Percentiles rank a stretch among this genome's conserved stretches.
Conservation (phyloP, 306 rosid species). For the Pachyrhizus erosus region DNA sequence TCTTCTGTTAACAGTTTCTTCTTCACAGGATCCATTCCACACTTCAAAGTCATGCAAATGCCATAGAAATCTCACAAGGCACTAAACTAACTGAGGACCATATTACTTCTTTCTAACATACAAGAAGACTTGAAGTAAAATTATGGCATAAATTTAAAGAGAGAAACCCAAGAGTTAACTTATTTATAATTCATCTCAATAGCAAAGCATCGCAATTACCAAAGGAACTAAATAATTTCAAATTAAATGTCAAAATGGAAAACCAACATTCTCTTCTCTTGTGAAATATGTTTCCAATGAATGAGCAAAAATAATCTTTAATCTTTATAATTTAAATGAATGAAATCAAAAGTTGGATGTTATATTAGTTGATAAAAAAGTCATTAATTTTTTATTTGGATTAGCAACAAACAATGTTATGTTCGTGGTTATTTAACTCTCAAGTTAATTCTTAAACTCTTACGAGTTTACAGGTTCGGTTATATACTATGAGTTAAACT, state of each 20-base stretch:
- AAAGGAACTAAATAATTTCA: background rate
- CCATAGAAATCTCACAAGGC: background rate
- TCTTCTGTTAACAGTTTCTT: background rate
- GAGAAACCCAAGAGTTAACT: background rate
- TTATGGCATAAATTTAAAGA: background rate
- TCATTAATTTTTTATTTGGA: background rate
- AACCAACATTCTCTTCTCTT: conserved; percentile 22
- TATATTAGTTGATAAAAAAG: background rate
- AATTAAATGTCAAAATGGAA: background rate
- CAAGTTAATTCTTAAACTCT: too few species aligned
- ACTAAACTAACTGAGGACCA: background rate
- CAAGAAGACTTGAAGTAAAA: background rate
- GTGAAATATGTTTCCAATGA: background rate
- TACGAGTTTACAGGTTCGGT: too few species aligned
- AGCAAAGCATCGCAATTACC: background rate
- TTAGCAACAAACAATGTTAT: background rate
- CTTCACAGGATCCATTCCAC: conserved; percentile 1
- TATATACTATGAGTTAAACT: too few species aligned
- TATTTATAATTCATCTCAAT: background rate
- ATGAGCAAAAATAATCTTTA: background rate
- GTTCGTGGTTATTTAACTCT: too few species aligned
- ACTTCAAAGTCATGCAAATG: conserved; percentile 17
- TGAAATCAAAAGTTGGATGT: too few species aligned
- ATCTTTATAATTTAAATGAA: background rate
- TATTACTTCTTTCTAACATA: background rate